Percentiles rank a stretch among this genome's conserved stretches.
Evolutionary conservation across 306 rosid species (phyloP).

Genomic region (Vigna mungo): DNA sequence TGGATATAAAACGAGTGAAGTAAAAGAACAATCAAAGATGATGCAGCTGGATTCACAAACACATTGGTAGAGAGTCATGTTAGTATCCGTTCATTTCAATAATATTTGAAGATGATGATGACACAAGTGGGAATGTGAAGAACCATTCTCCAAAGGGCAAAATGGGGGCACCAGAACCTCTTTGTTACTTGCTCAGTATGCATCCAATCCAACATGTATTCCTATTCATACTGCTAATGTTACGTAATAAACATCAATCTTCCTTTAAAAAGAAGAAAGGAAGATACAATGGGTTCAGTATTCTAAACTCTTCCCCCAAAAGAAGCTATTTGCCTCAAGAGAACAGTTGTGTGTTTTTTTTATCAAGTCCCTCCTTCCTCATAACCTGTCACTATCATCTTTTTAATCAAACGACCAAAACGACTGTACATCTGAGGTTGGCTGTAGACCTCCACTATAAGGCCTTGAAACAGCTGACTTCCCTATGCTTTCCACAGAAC

Average conservation of each 20-base stretch:
- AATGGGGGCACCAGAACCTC: constrained; percentile 38
- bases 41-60: too few relatives aligned
- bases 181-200: constrained; percentile 49
- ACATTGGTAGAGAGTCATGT: constrained; percentile 30
- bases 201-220: constrained; percentile 63
- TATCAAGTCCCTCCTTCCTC: constrained; percentile 61
- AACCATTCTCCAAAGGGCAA: constrained; percentile 43
- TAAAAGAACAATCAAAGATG: neutral
- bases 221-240: constrained; percentile 61
- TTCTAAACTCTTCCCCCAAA: constrained; percentile 60
- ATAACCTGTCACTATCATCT: constrained; percentile 54
- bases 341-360: constrained; percentile 59
- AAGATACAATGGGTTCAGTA: constrained; percentile 79
- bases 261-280: constrained; percentile 72
- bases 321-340: constrained; percentile 68
- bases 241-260: constrained; percentile 68
- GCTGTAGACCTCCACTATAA: constrained; percentile 64
- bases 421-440: constrained; percentile 85
- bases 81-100: constrained; percentile 28
- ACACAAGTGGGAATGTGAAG: constrained; percentile 42
- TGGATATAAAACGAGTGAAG: neutral
- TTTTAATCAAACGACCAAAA: constrained; percentile 82
- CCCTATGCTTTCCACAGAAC: constrained; percentile 63
- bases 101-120: constrained; percentile 36
- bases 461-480: constrained; percentile 62